These are phyloP conservation scores for Tolypocladium album DNA, from an alignment of 2,329 filamentous ascomycete species.

Conservation along the genomic window DNA sequence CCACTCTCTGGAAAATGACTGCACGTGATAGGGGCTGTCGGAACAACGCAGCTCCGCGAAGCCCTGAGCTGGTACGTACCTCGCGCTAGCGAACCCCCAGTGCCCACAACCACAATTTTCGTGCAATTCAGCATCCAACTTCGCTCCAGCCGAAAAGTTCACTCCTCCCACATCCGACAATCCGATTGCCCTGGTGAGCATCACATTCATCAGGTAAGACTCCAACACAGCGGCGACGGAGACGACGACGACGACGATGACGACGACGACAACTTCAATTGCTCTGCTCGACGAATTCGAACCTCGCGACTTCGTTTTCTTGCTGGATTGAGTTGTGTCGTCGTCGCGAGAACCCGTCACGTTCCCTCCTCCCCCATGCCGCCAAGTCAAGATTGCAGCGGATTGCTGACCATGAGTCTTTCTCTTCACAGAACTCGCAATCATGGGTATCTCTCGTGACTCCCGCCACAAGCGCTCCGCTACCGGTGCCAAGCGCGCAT, in stretches of 20 bases:
- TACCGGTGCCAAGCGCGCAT: conserved; percentile 94
- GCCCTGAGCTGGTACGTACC: conserved; percentile 21
- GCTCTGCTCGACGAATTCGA: conserved; percentile 12
- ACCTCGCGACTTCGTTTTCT: conserved; percentile 8
- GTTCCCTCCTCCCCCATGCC: neutral
- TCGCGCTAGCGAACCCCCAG: conserved; percentile 20
- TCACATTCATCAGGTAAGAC: conserved; percentile 37
- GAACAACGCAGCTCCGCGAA: conserved; percentile 14
- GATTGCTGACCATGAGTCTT: conserved; percentile 8
- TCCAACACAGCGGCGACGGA: neutral
- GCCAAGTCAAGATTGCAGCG: neutral
- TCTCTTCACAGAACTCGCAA: conserved; percentile 54
- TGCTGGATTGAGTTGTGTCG: neutral
- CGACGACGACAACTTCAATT: neutral
- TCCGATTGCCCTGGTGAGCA: conserved; percentile 38
- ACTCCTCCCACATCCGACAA: conserved; percentile 27
- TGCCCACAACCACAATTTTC: conserved; percentile 30
- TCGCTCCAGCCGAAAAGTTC: conserved; percentile 23
- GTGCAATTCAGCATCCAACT: conserved; percentile 20
- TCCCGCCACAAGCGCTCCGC: conserved; percentile 99
- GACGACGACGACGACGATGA: neutral
- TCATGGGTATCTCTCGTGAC: conserved; percentile 99
- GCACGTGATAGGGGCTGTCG: conserved; percentile 5
- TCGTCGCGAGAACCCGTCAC: neutral
- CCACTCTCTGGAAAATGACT: neutral